A percentile compares a stretch with the other conserved stretches of the same genome.
Conservation (phyloP, 2,329 filamentous ascomycete species). For the Rutstroemia sp. region DNA sequence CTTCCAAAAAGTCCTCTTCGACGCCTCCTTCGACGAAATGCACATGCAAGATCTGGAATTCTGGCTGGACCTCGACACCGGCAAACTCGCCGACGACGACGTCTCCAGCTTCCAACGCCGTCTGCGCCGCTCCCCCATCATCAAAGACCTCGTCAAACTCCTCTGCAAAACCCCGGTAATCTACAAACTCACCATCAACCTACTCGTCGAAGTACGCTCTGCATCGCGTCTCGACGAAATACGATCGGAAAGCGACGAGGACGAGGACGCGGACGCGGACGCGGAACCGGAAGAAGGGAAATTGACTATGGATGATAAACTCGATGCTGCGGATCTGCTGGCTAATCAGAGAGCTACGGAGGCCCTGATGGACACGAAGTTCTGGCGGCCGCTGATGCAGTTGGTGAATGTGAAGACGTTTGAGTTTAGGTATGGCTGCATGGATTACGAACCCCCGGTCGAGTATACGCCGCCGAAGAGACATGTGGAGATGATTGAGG, state of each 20-base stretch:
- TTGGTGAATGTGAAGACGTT: constrained; percentile 12
- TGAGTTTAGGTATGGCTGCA: constrained; percentile 8
- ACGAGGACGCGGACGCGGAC: constrained; percentile 4
- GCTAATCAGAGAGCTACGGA: constrained; percentile 13
- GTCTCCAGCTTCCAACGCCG: neutral
- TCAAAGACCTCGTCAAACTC: constrained; percentile 16
- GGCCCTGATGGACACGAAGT: constrained; percentile 13
- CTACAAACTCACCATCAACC: constrained; percentile 9
- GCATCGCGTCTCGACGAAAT: constrained; percentile 7
- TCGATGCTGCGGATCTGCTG: constrained; percentile 4
- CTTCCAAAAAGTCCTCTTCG: too few relatives aligned
- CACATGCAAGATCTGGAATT: constrained; percentile 2
- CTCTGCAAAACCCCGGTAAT: constrained; percentile 8
- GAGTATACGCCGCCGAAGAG: constrained; percentile 10
- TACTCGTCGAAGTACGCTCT: constrained; percentile 13
- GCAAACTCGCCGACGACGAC: neutral
- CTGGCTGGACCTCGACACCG: constrained; percentile 13
- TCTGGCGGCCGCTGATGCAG: constrained; percentile 8
- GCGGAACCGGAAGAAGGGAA: constrained; percentile 2
- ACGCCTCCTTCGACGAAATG: neutral
- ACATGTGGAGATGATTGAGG: neutral
- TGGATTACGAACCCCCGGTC: neutral
- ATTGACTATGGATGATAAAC: too few relatives aligned
- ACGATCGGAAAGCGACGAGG: constrained; percentile 6
- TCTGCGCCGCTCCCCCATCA: constrained; percentile 6